These are phyloP conservation scores for Pseudogymnoascus verrucosus DNA, from an alignment of 2,329 filamentous ascomycete species.

Conservation along the genomic window DNA sequence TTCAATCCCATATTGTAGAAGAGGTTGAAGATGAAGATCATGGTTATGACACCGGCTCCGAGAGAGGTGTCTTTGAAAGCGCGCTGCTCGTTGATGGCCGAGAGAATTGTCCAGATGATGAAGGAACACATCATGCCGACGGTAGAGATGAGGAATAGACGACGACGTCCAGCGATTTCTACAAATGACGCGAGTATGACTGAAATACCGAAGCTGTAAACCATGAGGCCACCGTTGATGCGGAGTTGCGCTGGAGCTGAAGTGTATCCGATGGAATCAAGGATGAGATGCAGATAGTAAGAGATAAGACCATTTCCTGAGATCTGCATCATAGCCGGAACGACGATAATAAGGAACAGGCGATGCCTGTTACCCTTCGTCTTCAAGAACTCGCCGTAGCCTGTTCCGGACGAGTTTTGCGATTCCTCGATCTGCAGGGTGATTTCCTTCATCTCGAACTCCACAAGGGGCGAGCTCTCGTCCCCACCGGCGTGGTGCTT, in stretches of 20 bases:
- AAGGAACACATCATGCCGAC: slow-evolving; percentile 29
- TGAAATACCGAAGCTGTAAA: slow-evolving; percentile 16
- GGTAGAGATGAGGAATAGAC: slow-evolving; percentile 16
- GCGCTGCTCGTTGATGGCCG: slow-evolving; percentile 15
- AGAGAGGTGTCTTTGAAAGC: slow-evolving; percentile 16
- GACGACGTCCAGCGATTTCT: slow-evolving; percentile 18
- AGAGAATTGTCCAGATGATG: slow-evolving; percentile 18
- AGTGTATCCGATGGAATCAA: slow-evolving; percentile 21
- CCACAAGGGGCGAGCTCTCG: slow-evolving; percentile 35
- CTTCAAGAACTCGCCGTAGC: slow-evolving; percentile 25
- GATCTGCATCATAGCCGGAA: slow-evolving; percentile 19
- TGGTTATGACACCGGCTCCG: slow-evolving; percentile 28
- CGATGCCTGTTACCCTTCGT: slow-evolving; percentile 43
- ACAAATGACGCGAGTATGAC: slow-evolving; percentile 15
- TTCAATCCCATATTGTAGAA: background rate
- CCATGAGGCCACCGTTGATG: slow-evolving; percentile 18
- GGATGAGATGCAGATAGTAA: slow-evolving; percentile 19
- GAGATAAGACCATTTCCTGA: slow-evolving; percentile 20
- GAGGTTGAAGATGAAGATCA: slow-evolving; percentile 30
- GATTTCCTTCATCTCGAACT: slow-evolving; percentile 40
- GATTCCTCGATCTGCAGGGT: slow-evolving; percentile 12
- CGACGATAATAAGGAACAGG: slow-evolving; percentile 37
- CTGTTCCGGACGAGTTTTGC: background rate
- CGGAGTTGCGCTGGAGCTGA: slow-evolving; percentile 16
- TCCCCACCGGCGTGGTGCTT: slow-evolving; percentile 45